Evolutionary conservation across 257 asterid species (phyloP).

Genomic region (Mitragyna speciosa): DNA sequence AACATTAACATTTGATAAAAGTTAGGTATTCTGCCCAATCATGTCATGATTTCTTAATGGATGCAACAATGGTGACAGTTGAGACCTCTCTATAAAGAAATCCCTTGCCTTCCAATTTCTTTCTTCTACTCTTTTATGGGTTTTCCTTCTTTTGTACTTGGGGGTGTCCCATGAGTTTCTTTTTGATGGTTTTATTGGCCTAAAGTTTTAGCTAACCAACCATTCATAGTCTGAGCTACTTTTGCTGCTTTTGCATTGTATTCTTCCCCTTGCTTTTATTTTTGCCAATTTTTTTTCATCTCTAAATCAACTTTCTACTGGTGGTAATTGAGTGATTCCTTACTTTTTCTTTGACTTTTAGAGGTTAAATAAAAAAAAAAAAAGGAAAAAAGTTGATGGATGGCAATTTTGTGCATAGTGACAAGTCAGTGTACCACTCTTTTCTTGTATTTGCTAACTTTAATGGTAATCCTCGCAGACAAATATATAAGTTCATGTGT

Average conservation of each 20-base stretch:
- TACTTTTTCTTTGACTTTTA: constrained; percentile 14
- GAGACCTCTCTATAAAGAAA: constrained; percentile 5
- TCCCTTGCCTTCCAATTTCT: not conserved
- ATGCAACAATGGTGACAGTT: not conserved
- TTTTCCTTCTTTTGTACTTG: not conserved
- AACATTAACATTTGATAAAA: not conserved
- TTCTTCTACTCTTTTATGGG: constrained; percentile 5
- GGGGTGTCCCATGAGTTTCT: not conserved
- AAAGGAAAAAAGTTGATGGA: constrained; percentile 2
- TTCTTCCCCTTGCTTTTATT: not conserved
- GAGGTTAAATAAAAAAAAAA: too few relatives aligned
- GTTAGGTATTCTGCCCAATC: constrained; percentile 13
- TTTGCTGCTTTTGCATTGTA: constrained; percentile 9
- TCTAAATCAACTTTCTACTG: not conserved
- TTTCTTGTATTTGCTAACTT: not conserved
- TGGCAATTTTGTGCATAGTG: too few relatives aligned
- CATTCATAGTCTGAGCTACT: constrained; percentile 10
- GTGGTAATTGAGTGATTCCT: constrained; percentile 17
- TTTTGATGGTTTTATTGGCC: not conserved
- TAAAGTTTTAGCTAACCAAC: constrained; percentile 17
- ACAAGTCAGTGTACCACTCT: not conserved
- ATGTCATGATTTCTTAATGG: not conserved
- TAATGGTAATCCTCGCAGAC: not conserved
- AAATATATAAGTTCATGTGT: not conserved
- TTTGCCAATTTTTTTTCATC: not conserved